Conservation (phyloP, 2,329 filamentous ascomycete genomes). For the Ophiostoma perfectum region DNA sequence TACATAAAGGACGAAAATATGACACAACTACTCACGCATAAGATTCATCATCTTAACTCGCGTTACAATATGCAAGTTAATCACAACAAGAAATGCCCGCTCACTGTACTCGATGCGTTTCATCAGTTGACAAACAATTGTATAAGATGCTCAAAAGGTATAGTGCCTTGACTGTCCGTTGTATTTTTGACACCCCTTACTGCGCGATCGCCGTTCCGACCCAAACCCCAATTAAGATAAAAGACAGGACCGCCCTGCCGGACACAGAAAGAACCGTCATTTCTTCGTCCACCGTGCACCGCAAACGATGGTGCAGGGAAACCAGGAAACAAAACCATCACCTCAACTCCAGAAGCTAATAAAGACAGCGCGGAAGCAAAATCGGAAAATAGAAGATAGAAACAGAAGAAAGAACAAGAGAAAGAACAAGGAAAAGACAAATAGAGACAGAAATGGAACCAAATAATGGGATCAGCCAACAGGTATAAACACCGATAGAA, state of each 20-base stretch:
- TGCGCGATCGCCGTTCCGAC: neutral
- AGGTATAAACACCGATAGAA: neutral
- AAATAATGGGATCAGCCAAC: conserved; percentile 1
- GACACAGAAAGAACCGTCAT: conserved; percentile 10
- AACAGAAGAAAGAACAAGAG: neutral
- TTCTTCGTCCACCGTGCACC: neutral
- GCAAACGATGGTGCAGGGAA: conserved; percentile 1
- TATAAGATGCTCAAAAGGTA: neutral
- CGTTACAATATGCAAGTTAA: too few relatives aligned
- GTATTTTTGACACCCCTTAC: conserved; percentile 1
- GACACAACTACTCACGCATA: too few relatives aligned
- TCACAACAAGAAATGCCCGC: too few relatives aligned
- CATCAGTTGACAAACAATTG: neutral
- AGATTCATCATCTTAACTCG: too few relatives aligned
- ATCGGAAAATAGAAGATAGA: too few relatives aligned
- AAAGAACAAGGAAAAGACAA: neutral
- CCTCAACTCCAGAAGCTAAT: conserved; percentile 13
- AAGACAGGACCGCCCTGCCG: neutral
- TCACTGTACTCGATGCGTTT: too few relatives aligned
- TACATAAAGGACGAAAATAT: too few relatives aligned
- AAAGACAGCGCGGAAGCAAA: neutral
- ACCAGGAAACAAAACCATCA: conserved; percentile 11
- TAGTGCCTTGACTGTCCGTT: neutral
- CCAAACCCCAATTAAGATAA: conserved; percentile 6
- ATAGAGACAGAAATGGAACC: neutral